Conservation (phyloP, 768 basidiomycete genomes). For the Hypsizygus marmoreus region DNA sequence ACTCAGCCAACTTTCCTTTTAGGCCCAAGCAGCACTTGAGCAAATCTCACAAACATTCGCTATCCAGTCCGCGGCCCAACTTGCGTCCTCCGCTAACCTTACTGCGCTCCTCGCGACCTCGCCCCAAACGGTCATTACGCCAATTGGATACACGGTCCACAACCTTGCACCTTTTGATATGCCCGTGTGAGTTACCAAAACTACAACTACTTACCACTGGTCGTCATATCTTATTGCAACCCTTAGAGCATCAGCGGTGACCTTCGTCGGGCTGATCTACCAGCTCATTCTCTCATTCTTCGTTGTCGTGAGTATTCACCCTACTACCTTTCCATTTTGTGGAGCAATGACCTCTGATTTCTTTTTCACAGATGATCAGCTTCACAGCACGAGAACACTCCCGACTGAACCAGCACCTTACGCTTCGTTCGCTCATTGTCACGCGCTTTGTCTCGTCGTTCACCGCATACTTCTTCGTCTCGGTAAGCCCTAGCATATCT, state of each 20-base stretch:
- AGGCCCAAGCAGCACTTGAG: slow-evolving; percentile 39
- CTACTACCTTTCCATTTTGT: too few relatives aligned
- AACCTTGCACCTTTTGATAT: slow-evolving; percentile 61
- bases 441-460: slow-evolving; percentile 32
- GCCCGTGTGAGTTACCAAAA: slow-evolving; percentile 46
- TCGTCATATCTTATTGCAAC: background rate
- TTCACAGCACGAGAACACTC: slow-evolving; percentile 31
- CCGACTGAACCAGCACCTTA: slow-evolving; percentile 29
- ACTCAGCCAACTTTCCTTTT: background rate
- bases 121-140: slow-evolving; percentile 50
- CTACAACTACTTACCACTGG: background rate
- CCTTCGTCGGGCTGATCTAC: slow-evolving; percentile 57
- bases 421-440: slow-evolving; percentile 29
- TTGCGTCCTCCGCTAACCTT: slow-evolving; percentile 30
- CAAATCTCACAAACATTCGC: slow-evolving; percentile 36
- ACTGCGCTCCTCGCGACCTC: slow-evolving; percentile 42
- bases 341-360: background rate
- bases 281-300: slow-evolving; percentile 48
- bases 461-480: slow-evolving; percentile 37
- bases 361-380: slow-evolving; percentile 29
- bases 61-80: slow-evolving; percentile 26
- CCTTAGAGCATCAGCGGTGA: slow-evolving; percentile 50
- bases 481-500: slow-evolving; percentile 29
- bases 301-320: slow-evolving; percentile 34
- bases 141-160: slow-evolving; percentile 47